These are phyloP conservation scores for Sarocladium oryzae DNA, from an alignment of 2,329 filamentous ascomycete species.

Conservation along the genomic window DNA sequence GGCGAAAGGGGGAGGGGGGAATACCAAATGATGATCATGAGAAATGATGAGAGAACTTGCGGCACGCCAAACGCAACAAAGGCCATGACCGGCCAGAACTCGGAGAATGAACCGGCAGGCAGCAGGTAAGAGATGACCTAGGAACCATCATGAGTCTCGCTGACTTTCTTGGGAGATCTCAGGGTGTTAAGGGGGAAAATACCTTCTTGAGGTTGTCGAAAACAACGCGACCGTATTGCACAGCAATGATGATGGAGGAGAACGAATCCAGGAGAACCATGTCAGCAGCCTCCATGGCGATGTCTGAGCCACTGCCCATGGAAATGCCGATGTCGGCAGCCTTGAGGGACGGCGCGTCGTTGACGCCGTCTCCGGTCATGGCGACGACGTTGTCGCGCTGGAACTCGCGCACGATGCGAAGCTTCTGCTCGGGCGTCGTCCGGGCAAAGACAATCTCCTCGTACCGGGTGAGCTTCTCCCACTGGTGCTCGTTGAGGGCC, in stretches of 20 bases:
- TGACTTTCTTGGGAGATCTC: no score
- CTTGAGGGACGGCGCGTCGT: slow-evolving; percentile 75
- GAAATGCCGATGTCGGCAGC: slow-evolving; percentile 79
- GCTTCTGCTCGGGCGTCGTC: slow-evolving; percentile 73
- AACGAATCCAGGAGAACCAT: slow-evolving; percentile 78
- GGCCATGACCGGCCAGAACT: slow-evolving; percentile 71
- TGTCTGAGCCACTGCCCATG: slow-evolving; percentile 73
- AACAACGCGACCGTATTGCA: slow-evolving; percentile 67
- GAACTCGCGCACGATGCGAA: slow-evolving; percentile 71
- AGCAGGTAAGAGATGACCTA: slow-evolving; percentile 58
- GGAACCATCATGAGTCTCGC: no score
- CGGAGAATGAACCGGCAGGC: slow-evolving; percentile 66
- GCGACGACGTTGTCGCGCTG: slow-evolving; percentile 63
- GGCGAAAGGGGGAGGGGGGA: no score
- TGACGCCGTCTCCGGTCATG: slow-evolving; percentile 84
- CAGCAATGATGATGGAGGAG: slow-evolving; percentile 63
- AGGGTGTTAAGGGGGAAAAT: no score
- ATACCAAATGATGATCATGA: slow-evolving; percentile 64
- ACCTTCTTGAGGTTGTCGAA: slow-evolving; percentile 73
- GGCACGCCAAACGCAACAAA: slow-evolving; percentile 67
- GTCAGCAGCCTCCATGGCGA: slow-evolving; percentile 73
- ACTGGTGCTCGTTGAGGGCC: slow-evolving; percentile 59
- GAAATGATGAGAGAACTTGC: slow-evolving; percentile 65
- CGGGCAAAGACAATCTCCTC: slow-evolving; percentile 68
- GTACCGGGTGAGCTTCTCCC: slow-evolving; percentile 58